Evolutionary conservation across 169 alveolate genomes (phyloP), one percentile per base, ranked within the genome.

Genomic region (Babesia sp.): DNA sequence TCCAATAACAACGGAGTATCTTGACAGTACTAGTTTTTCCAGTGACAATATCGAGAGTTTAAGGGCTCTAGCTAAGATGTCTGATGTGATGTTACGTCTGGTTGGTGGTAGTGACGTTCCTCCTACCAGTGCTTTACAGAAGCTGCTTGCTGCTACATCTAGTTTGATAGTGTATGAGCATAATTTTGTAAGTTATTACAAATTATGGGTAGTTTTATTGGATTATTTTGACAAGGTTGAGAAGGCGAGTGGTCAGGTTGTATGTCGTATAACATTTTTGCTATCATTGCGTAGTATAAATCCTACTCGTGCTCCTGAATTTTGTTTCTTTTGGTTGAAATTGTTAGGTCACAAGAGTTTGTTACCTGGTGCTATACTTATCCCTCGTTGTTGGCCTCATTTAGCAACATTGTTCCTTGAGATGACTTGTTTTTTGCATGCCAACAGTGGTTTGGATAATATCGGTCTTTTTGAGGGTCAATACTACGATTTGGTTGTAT

Each of bases 261-360:
- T 86, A 22, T 85, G 86, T 60, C 71, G 88, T 26, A 67, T 91
- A 24, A 84, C 94, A 36, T 61, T 91, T 39, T 86, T 91, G 18
- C 63, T 87, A 56, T 85, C 84, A 36, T 74, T 87, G 12, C 79
- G 86, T 54, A 77, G 78, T 45, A 61, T 95, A 29, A 90, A 90
- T 77, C 97, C 99, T 48, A 68, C 83, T 61, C 80, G 96, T 33
- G 95, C 94, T 34, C 99, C 99, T 14, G 97, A 94, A n/a, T 98
- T 98, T 74, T 79, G 97, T 29, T 95, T 91, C 80, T 94, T 98
- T 36, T 98, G 99, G 99, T 71, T 97, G 29, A 97, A 95, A 73
- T 84, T 98, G 57, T 83, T 97, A 12, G 91, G 98, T 22, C 97
- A 96, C 81, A 86, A 94, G 57, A 74, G 91, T 58, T 94, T 97